Percentiles rank a stretch among this genome's conserved stretches.
Conservation (phyloP, 768 basidiomycete species). For the Lactifluus piperatus region DNA sequence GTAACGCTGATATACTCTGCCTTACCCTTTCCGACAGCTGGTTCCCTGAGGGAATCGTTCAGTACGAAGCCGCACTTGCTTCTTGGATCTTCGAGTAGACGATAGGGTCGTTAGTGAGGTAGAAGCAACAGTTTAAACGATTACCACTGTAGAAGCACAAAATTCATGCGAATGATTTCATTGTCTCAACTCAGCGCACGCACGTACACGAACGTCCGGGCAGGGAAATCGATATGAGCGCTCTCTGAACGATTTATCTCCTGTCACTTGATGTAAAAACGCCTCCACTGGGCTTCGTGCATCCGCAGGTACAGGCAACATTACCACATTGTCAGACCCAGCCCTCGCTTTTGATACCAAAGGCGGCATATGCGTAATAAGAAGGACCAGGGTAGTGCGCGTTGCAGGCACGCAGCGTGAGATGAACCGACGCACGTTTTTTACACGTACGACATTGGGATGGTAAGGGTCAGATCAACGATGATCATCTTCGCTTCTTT, state of each 20-base stretch:
- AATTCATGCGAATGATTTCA: background rate
- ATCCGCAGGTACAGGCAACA: background rate
- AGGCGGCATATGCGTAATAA: background rate
- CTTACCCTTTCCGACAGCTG: slow-evolving; percentile 41
- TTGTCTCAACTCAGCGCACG: background rate
- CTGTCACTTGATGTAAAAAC: background rate
- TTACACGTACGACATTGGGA: background rate
- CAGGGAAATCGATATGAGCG: background rate
- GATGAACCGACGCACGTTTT: background rate
- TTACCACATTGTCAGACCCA: background rate
- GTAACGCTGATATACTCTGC: slow-evolving; percentile 16
- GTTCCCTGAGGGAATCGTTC: slow-evolving; percentile 82
- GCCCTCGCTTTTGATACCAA: background rate
- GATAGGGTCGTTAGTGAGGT: background rate
- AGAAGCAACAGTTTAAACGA: background rate
- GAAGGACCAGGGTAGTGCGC: background rate
- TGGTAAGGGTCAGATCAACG: background rate
- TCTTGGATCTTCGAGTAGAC: slow-evolving; percentile 75
- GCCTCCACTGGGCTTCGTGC: too few relatives aligned
- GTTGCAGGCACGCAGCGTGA: background rate
- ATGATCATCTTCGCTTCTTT: background rate
- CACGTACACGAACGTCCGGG: background rate
- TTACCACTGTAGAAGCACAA: slow-evolving; percentile 3
- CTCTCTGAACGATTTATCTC: background rate
- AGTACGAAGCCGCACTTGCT: slow-evolving; percentile 58